Conservation (phyloP, 768 basidiomycete genomes). For the Rhizopogon roseolus region DNA sequence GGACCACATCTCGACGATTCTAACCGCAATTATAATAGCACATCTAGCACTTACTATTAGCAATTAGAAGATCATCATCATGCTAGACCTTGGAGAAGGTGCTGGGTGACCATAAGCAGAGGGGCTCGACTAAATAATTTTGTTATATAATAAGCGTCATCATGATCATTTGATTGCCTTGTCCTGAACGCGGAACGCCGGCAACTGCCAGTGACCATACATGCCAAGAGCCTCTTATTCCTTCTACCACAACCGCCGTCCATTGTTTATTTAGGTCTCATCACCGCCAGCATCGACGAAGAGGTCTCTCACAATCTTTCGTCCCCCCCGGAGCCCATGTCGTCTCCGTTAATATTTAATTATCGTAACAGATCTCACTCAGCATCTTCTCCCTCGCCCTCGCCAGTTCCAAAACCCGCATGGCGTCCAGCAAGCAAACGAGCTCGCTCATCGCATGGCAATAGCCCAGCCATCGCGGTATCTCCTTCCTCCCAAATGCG, state of each 20-base stretch:
- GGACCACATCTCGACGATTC: too few relatives aligned
- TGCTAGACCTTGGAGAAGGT: too few relatives aligned
- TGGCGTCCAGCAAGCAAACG: slow-evolving; percentile 47
- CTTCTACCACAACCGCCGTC: not conserved
- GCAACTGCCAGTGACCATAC: not conserved
- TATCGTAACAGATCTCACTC: slow-evolving; percentile 55
- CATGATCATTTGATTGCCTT: not conserved
- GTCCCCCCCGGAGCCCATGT: slow-evolving; percentile 20
- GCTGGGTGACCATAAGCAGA: not conserved
- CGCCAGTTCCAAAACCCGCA: slow-evolving; percentile 29
- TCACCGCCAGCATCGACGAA: slow-evolving; percentile 14
- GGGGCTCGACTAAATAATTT: not conserved
- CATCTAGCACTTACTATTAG: not conserved
- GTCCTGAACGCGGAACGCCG: not conserved
- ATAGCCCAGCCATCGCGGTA: slow-evolving; percentile 30
- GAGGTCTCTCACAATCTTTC: not conserved
- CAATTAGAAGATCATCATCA: not conserved
- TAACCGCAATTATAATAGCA: too few relatives aligned
- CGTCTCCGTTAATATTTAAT: slow-evolving; percentile 28
- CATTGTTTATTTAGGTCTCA: slow-evolving; percentile 13
- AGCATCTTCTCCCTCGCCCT: slow-evolving; percentile 30
- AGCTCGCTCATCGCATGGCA: slow-evolving; percentile 35
- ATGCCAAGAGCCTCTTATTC: not conserved
- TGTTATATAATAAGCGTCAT: slow-evolving; percentile 1
- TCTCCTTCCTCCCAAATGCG: slow-evolving; percentile 37